Base-by-base conservation (phyloP, 2,329 filamentous ascomycete genomes). In the Dactylellina parvicollis region DNA sequence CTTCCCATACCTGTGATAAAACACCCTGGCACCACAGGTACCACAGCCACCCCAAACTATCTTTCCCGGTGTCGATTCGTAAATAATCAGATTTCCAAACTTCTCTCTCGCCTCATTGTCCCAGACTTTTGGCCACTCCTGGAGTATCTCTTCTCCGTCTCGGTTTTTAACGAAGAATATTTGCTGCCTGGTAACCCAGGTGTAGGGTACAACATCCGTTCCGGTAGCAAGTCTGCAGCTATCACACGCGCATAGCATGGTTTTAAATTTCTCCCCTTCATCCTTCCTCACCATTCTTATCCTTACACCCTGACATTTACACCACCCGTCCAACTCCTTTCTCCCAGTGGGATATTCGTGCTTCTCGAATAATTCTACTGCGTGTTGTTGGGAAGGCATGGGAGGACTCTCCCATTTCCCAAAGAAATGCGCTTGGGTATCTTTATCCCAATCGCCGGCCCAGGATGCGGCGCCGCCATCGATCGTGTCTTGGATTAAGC, bases 291-390 rank as follows among this genome's bases (percentile, higher is more conserved):
- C 44, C 18, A 64, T 59, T 20, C 50, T 47, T 22, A 71, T 16
- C 16, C 50, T 71, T 18, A 60, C 59, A 16, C 36, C 26, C 14
- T 59, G 7, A 24, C 66, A 71, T 42, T 16, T 71, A 46, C 66
- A 71, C 56, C 56, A 71, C 7, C 66, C 66, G 12, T 71, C 44
- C 9, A 71, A 30, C 32, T 71, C 20, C 38, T 64, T 71, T n/a
- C 56, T 24, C 12, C 57, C 56, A 10, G 44, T 57, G 16, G 56
- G 66, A 16, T 62, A 64, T 5, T 30, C 47, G 26, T 71, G 32
- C 18, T 60, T 56, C 5, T 42, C 7, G 10, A 61, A 24, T 16
- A 71, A 24, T 4, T 36, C 49, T n/a, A 49, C 22, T 8, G 49
- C 66, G 10, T 57, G 38, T 3, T 71, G 10, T 5, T 42, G 46